Evolutionary conservation across 139 green algal species (phyloP).

Genomic region (Ostreobium quekettii): DNA sequence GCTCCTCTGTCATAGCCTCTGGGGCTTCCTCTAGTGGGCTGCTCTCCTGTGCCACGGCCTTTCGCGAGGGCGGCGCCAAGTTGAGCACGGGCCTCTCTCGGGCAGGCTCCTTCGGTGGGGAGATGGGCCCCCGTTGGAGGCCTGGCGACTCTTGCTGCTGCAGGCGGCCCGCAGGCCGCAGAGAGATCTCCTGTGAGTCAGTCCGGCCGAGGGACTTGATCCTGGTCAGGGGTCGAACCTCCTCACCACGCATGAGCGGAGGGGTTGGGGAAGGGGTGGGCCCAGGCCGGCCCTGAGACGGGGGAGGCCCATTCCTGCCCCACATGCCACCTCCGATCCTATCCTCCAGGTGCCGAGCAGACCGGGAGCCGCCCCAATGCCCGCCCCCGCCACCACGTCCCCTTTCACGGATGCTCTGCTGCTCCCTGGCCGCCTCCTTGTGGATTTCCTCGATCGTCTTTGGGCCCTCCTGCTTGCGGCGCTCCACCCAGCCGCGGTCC

Average conservation of each 20-base stretch:
- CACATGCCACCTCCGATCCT: constrained; percentile 9
- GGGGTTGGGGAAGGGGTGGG: neutral
- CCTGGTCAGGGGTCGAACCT: neutral
- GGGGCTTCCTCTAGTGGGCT: too few relatives aligned
- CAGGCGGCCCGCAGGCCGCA: too few relatives aligned
- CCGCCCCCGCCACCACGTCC: constrained; percentile 5
- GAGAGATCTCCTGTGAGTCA: neutral
- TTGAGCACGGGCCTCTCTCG: too few relatives aligned
- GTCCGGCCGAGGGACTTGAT: neutral
- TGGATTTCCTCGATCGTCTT: constrained; percentile 82
- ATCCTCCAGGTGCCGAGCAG: neutral
- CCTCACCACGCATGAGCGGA: neutral
- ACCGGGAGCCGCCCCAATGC: neutral
- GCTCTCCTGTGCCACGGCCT: too few relatives aligned
- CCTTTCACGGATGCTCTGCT: too few relatives aligned
- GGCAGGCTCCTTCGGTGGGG: too few relatives aligned
- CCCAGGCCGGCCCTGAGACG: neutral
- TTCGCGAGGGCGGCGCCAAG: too few relatives aligned
- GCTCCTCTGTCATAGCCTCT: constrained; percentile 10
- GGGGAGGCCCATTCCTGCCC: constrained; percentile 11
- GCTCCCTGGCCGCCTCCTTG: constrained; percentile 33
- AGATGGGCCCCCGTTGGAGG: too few relatives aligned
- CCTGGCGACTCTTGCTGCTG: too few relatives aligned
- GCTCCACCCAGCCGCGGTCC: constrained; percentile 43
- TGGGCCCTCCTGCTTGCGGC: constrained; percentile 77